phyloP scores from a whole-genome alignment of 2,329 filamentous ascomycete genomes.

The Stagonosporopsis vannaccii region DNA sequence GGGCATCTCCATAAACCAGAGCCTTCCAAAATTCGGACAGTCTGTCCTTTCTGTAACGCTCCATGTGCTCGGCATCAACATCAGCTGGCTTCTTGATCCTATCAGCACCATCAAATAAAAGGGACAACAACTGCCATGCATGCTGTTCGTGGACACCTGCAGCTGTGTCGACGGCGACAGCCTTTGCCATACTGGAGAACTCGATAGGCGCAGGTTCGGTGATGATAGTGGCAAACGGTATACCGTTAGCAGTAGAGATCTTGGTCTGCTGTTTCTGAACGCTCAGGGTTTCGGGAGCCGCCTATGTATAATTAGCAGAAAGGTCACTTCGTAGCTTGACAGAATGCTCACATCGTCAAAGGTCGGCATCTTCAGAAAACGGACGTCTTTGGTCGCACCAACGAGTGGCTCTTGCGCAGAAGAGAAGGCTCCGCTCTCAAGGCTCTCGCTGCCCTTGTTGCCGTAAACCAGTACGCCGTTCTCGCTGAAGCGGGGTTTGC shows the following conservation, averaged over 20 bases:
- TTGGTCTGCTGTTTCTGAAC: conserved; percentile 65
- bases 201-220: conserved; percentile 58
- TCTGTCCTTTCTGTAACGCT: conserved; percentile 60
- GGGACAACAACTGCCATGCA: conserved; percentile 85
- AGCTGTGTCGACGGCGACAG: conserved; percentile 47
- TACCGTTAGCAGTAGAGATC: conserved; percentile 53
- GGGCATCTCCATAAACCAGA: conserved; percentile 50
- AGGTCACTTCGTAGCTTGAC: conserved; percentile 1
- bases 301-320: conserved; percentile 51
- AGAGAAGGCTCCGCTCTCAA: conserved; percentile 60
- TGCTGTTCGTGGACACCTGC: conserved; percentile 68
- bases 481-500: conserved; percentile 81
- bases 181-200: conserved; percentile 60
- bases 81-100: conserved; percentile 40
- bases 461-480: conserved; percentile 75
- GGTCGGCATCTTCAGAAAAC: conserved; percentile 68
- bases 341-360: conserved; percentile 48
- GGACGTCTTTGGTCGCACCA: conserved; percentile 69
- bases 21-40: conserved; percentile 72
- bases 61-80: conserved; percentile 53
- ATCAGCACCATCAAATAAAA: conserved; percentile 76
- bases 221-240: conserved; percentile 66
- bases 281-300: conserved; percentile 62
- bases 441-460: conserved; percentile 52
- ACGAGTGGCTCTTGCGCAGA: conserved; percentile 66